Conservation (phyloP, 345 rosid genomes). For the Psidium friedrichsthalianum region DNA sequence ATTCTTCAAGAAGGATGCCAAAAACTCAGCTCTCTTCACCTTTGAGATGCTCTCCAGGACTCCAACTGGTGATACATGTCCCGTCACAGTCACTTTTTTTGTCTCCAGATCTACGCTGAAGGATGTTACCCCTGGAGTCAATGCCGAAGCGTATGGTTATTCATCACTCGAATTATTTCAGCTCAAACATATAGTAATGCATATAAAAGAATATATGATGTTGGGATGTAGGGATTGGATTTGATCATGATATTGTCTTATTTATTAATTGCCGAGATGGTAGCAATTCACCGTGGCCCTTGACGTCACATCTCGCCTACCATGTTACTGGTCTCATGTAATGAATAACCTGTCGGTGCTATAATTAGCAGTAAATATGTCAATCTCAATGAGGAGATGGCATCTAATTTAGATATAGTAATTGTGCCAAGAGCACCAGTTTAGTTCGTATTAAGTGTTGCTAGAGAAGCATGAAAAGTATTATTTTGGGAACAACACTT, state of each 20-base stretch:
- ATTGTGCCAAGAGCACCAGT: neutral
- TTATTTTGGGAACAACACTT: neutral
- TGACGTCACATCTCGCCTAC: neutral
- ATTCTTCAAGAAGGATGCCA: conserved; percentile 40
- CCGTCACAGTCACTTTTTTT: conserved; percentile 82
- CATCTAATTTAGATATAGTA: neutral
- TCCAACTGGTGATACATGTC: conserved; percentile 52
- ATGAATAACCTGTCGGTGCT: neutral
- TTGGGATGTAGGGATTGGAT: neutral
- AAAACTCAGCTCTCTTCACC: conserved; percentile 70
- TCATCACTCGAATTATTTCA: neutral
- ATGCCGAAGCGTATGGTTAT: neutral
- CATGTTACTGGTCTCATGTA: neutral
- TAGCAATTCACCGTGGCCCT: neutral
- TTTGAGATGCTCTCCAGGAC: conserved; percentile 76
- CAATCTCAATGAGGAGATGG: neutral
- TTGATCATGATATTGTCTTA: neutral
- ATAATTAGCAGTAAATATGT: neutral
- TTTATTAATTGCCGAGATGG: neutral
- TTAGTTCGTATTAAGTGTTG: neutral
- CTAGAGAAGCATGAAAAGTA: neutral
- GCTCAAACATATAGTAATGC: neutral
- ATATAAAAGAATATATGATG: neutral
- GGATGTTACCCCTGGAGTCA: conserved; percentile 59
- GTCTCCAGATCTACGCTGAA: conserved; percentile 73